A percentile compares a stretch with the other conserved stretches of the same genome.
Evolutionary conservation across 148 eudicot genomes (phyloP).

Genomic region (Chenopodium quinoa): DNA sequence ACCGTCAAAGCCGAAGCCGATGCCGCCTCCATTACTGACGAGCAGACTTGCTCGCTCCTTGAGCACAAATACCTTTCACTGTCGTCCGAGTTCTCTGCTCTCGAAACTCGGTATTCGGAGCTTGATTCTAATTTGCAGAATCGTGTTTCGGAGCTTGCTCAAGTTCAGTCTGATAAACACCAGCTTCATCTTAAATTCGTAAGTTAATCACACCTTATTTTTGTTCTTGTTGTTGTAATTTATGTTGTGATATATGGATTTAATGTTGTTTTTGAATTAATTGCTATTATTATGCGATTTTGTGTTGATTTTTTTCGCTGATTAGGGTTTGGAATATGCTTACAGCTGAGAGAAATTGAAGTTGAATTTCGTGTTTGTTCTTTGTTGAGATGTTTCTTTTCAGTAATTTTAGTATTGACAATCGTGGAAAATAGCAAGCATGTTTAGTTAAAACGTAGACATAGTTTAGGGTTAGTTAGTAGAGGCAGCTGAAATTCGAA

Average conservation of each 20-base stretch:
- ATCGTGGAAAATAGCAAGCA: background rate
- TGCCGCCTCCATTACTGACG: slow-evolving; percentile 80
- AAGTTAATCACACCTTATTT: slow-evolving; percentile 5
- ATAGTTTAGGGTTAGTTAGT: background rate
- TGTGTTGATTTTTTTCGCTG: background rate
- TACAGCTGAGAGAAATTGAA: background rate
- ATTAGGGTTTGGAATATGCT: background rate
- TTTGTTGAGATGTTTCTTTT: too few species aligned
- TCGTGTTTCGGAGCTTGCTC: slow-evolving; percentile 52
- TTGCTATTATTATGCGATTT: background rate
- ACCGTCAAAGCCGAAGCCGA: slow-evolving; percentile 80
- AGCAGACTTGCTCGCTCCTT: slow-evolving; percentile 81
- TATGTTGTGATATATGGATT: background rate
- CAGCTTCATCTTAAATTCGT: slow-evolving; percentile 63
- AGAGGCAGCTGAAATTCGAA: background rate
- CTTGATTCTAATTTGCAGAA: slow-evolving; percentile 42
- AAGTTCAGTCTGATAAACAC: slow-evolving; percentile 64
- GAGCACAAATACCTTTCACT: slow-evolving; percentile 82
- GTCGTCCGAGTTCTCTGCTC: slow-evolving; percentile 49
- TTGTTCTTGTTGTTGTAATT: background rate
- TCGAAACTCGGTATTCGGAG: slow-evolving; percentile 49
- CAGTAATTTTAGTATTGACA: background rate
- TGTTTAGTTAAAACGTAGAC: background rate
- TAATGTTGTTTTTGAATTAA: background rate
- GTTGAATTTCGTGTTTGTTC: background rate